Conservation (phyloP, 306 rosid genomes). For the Vigna angularis region DNA sequence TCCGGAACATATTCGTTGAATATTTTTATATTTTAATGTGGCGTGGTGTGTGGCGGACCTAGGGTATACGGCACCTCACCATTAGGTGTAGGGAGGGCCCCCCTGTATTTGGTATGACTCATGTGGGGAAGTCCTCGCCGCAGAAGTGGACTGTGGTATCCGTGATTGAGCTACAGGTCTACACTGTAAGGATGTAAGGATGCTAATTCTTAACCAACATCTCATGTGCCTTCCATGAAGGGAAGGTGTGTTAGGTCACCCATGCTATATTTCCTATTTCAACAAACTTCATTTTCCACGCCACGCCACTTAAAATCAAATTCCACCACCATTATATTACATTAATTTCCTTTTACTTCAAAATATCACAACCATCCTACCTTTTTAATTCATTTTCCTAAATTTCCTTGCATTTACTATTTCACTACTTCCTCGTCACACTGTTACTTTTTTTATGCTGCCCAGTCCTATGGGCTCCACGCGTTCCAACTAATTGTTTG, state of each 20-base stretch:
- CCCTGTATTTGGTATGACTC: neutral
- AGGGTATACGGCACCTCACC: neutral
- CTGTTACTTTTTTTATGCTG: too few relatives aligned
- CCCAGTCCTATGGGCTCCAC: neutral
- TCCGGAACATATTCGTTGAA: neutral
- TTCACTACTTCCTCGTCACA: neutral
- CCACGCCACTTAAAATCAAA: neutral
- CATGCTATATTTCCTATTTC: conserved; percentile 39
- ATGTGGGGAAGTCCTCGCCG: conserved; percentile 47
- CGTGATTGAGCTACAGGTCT: conserved; percentile 29
- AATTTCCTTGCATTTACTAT: neutral
- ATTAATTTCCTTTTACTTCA: neutral
- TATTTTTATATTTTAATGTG: neutral
- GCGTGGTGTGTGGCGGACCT: neutral
- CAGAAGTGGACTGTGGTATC: conserved; percentile 48
- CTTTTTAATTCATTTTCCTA: neutral
- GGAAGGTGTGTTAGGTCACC: conserved; percentile 28
- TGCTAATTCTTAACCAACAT: conserved; percentile 53
- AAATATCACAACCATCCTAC: neutral
- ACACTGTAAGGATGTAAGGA: conserved; percentile 36
- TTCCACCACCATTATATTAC: neutral
- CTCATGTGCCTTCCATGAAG: conserved; percentile 59
- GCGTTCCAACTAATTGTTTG: neutral
- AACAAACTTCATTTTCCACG: conserved; percentile 10
- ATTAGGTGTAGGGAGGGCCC: conserved; percentile 26